Evolutionary conservation across 352 stramenopile genomes (phyloP).

Genomic region (Globisporangium sylvaticum): DNA sequence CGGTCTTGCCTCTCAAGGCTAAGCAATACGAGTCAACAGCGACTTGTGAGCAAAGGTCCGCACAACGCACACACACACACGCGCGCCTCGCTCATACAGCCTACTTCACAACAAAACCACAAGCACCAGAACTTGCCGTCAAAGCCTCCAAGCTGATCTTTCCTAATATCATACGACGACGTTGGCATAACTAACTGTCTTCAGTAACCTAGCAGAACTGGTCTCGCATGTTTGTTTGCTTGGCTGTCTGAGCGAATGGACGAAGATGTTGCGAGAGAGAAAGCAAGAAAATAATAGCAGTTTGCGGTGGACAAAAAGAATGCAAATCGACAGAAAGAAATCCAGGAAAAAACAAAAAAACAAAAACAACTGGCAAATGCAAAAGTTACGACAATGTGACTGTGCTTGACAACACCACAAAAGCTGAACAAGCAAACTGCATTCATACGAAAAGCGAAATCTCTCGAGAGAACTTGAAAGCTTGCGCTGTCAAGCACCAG

Average conservation of each 20-base stretch:
- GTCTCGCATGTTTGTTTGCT: neutral
- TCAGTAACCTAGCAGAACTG: neutral
- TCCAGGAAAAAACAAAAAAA: neutral
- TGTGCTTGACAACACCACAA: neutral
- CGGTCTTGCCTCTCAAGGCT: neutral
- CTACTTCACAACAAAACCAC: neutral
- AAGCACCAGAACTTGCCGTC: neutral
- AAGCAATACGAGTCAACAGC: neutral
- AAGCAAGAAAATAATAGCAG: neutral
- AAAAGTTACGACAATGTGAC: neutral
- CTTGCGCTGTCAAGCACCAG: neutral
- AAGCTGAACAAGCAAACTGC: neutral
- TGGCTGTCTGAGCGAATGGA: neutral
- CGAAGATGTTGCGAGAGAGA: neutral
- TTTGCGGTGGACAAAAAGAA: neutral
- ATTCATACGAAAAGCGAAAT: neutral
- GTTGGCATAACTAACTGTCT: neutral
- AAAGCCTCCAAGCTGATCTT: neutral
- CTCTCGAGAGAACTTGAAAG: neutral
- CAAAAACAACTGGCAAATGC: neutral
- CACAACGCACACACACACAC: neutral
- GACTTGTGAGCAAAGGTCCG: neutral
- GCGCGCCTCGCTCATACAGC: neutral
- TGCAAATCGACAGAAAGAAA: neutral
- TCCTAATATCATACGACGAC: neutral